Percentiles rank a stretch among this genome's conserved stretches.
Conservation (phyloP, 2,329 filamentous ascomycete genomes). For the Colletotrichum limetticola region DNA sequence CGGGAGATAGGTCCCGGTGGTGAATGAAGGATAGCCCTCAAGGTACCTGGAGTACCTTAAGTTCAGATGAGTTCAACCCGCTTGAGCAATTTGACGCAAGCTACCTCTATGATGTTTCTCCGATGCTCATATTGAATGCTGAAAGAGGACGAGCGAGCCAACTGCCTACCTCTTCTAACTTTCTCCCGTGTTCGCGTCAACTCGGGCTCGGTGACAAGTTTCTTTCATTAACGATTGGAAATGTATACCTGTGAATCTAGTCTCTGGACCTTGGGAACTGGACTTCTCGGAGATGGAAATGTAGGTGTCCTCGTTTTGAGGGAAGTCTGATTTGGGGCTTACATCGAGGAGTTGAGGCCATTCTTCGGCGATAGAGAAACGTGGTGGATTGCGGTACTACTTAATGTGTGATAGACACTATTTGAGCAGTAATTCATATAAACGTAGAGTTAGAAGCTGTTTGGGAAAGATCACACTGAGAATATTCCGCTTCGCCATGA, state of each 20-base stretch:
- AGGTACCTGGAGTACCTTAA: background rate
- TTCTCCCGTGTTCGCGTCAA: too few relatives aligned
- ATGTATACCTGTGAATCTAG: too few relatives aligned
- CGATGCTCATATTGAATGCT: too few relatives aligned
- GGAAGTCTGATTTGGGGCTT: background rate
- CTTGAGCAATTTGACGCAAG: too few relatives aligned
- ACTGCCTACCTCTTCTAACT: too few relatives aligned
- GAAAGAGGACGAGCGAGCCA: too few relatives aligned
- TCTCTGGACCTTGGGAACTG: background rate
- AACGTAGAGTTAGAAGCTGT: too few relatives aligned
- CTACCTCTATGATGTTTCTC: too few relatives aligned
- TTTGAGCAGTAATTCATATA: background rate
- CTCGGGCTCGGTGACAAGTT: too few relatives aligned
- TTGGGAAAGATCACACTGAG: background rate
- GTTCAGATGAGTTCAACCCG: background rate
- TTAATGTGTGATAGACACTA: background rate
- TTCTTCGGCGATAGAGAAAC: too few relatives aligned
- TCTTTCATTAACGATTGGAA: too few relatives aligned
- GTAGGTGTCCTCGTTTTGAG: background rate
- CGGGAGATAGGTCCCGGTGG: background rate
- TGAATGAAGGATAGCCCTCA: background rate
- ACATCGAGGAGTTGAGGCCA: too few relatives aligned
- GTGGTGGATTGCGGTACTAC: background rate
- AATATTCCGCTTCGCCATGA: background rate
- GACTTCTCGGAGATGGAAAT: background rate